These are phyloP conservation scores for Malus sylvestris DNA, from an alignment of 306 rosid genomes.

Conservation along the genomic window DNA sequence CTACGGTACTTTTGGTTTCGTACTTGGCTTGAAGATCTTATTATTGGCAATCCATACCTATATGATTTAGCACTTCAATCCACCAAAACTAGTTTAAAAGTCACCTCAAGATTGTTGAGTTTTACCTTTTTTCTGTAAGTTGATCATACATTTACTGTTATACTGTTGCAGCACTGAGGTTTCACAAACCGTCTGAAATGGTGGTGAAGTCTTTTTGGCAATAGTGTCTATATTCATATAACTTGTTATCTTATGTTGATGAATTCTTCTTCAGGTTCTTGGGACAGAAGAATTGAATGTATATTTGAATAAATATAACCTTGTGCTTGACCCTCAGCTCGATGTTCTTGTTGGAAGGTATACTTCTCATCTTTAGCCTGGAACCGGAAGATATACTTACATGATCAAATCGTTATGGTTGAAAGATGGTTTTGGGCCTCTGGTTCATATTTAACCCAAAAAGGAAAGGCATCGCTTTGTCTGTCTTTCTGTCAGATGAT, in stretches of 20 bases:
- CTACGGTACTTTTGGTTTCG: slow-evolving; percentile 21
- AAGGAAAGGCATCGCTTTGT: neutral
- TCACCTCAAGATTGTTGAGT: neutral
- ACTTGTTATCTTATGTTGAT: neutral
- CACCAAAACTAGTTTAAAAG: neutral
- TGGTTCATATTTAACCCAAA: neutral
- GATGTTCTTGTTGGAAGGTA: slow-evolving; percentile 49
- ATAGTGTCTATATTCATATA: neutral
- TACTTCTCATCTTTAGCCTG: neutral
- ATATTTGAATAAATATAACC: slow-evolving; percentile 37
- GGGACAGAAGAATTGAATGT: slow-evolving; percentile 43
- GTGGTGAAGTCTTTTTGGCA: neutral
- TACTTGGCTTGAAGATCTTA: neutral
- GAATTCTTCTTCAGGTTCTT: slow-evolving; percentile 30
- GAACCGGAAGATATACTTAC: too few relatives aligned
- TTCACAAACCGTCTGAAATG: neutral
- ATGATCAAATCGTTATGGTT: neutral
- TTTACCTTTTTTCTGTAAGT: neutral
- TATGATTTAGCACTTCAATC: neutral
- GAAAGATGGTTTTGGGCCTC: neutral
- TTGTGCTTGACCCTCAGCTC: slow-evolving; percentile 43
- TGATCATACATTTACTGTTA: neutral
- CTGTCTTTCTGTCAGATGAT: neutral
- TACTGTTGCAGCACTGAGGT: neutral
- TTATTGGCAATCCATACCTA: neutral